These are phyloP conservation scores for Stellera chamaejasme DNA, from an alignment of 345 rosid genomes.

Conservation along the genomic window DNA sequence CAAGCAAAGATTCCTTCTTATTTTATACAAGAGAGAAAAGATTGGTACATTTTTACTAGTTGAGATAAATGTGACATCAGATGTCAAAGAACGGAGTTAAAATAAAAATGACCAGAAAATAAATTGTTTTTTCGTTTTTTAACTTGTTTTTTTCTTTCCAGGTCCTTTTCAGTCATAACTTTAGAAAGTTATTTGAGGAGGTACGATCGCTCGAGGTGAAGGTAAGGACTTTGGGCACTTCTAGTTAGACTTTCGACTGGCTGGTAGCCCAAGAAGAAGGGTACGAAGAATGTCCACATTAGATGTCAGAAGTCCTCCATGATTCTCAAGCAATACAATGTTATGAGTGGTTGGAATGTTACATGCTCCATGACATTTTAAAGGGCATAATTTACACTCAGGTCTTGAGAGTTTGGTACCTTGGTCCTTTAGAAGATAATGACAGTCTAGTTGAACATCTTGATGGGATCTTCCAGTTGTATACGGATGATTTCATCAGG, in stretches of 20 bases:
- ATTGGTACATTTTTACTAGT: too few relatives aligned
- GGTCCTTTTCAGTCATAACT: conserved; percentile 44
- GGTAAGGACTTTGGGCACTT: conserved; percentile 17
- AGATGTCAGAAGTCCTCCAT: conserved; percentile 24
- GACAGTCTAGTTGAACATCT: conserved; percentile 31
- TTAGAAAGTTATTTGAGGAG: conserved; percentile 39
- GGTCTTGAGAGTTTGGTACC: conserved; percentile 47
- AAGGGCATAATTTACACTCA: conserved; percentile 27
- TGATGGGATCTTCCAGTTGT: conserved; percentile 26
- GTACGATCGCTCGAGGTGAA: conserved; percentile 19
- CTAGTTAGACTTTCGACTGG: conserved; percentile 35
- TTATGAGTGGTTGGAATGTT: conserved; percentile 22
- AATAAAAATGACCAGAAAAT: too few relatives aligned
- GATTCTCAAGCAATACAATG: conserved; percentile 36
- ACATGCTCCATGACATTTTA: conserved; percentile 34
- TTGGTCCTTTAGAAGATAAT: conserved; percentile 32
- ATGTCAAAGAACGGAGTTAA: too few relatives aligned
- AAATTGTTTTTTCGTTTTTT: too few relatives aligned
- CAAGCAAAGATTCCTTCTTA: too few relatives aligned
- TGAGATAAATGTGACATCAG: too few relatives aligned
- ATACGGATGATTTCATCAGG: conserved; percentile 30
- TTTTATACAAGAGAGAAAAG: too few relatives aligned
- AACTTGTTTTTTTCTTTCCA: conserved; percentile 4
- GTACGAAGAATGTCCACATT: conserved; percentile 19
- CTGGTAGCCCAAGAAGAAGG: conserved; percentile 47